phyloP scores from a whole-genome alignment of 345 rosid genomes.

The Rhodomyrtus tomentosa region DNA sequence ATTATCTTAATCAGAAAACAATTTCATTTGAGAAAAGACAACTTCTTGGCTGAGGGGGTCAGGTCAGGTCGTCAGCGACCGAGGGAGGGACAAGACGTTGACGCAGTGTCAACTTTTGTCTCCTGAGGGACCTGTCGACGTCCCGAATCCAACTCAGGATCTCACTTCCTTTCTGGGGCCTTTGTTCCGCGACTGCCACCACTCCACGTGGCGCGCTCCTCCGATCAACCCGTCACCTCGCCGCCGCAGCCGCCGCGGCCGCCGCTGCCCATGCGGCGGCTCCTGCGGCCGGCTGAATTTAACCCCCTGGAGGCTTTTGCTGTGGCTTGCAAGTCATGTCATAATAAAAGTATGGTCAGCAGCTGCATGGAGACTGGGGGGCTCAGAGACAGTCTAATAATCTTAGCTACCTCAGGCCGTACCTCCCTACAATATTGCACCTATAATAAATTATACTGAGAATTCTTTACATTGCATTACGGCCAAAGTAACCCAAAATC shows the following conservation, averaged over 20 bases:
- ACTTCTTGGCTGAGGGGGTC: neutral
- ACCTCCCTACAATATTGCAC: neutral
- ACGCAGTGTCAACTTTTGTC: neutral
- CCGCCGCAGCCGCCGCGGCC: neutral
- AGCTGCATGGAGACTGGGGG: neutral
- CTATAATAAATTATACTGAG: neutral
- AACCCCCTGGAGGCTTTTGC: neutral
- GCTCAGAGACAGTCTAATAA: neutral
- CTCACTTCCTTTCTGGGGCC: neutral
- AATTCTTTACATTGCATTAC: neutral
- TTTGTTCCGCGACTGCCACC: no score
- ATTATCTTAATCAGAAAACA: neutral
- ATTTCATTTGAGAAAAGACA: neutral
- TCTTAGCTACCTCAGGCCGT: neutral
- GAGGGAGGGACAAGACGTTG: neutral
- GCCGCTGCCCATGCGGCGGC: neutral
- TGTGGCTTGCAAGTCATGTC: neutral
- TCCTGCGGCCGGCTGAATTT: neutral
- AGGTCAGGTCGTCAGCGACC: neutral
- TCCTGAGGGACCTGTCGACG: slow-evolving; percentile 17
- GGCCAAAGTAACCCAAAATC: no score
- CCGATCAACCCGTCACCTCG: neutral
- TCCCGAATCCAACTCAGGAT: slow-evolving; percentile 24
- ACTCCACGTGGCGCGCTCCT: neutral
- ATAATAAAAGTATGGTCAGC: neutral